Evolutionary conservation across 495 filamentous ascomycete species (phyloP), one percentile per base, ranked within the genome.

Genomic region (Wilcoxina mikolae): DNA sequence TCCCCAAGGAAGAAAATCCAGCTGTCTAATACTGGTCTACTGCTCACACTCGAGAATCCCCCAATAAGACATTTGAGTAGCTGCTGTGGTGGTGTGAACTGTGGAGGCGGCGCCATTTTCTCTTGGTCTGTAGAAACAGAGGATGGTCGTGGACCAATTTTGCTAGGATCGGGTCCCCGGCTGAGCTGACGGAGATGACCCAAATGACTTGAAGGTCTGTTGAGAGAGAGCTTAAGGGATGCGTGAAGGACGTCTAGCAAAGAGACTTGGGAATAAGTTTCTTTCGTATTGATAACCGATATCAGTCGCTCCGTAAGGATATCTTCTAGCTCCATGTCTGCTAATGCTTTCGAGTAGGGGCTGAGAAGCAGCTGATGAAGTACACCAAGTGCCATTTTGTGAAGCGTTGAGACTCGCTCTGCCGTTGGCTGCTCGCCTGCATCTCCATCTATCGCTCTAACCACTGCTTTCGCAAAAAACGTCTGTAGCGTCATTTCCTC

Each of bases 1-100:
- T 88, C 82, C 18, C 79, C 76, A n/a, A 99, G 74, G 49, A 99
- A 84, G 31, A 76, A 73, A 20, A 95, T 78, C 91, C 91, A 99
- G 58, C 83, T 85, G 55, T 95, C 87, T 28, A 99, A 72, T 20
- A 90, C 81, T 18, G 79, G 75, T 18, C 85, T 79, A 53, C 83
- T 87, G 49, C 75, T 82, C 11, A 74, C 62, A 15, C 87, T 84
- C 46, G 85, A 78, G 56, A 99, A 83, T 3, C 86, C 91, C 39
- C 78, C 78, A 27, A 85, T 76, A 33, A 99, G 76, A 62, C 86
- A 94, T 52, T 85, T 84, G 9, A 96, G 68, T 27, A 98, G 71
- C 31, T 80, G 75, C 2, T 80, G 73, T 2, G 87, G 85, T n/a
- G 86, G 85, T 2, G 57, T 53, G 17, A 58, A 48, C 41, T 68